Conservation (phyloP, 768 basidiomycete genomes). For the Hebeloma cylindrosporum region DNA sequence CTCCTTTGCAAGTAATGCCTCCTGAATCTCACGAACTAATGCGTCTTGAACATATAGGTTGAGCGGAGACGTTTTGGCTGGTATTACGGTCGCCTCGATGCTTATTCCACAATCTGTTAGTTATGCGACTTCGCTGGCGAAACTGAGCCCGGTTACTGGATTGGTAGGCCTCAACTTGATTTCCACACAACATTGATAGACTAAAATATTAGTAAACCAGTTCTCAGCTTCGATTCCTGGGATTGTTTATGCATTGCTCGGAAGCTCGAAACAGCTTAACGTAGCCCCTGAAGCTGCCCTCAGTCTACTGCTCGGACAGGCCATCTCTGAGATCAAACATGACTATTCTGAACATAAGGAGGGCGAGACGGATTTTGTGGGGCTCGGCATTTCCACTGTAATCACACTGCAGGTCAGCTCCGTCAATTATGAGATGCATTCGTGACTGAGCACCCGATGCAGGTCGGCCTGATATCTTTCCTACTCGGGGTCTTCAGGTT, state of each 20-base stretch:
- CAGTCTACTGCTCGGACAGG: slow-evolving; percentile 84
- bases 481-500: slow-evolving; percentile 84
- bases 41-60: slow-evolving; percentile 26
- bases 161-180: slow-evolving; percentile 51
- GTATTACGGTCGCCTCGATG: slow-evolving; percentile 82
- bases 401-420: slow-evolving; percentile 76
- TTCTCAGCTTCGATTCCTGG: slow-evolving; percentile 86
- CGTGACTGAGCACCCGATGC: not conserved
- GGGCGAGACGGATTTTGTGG: slow-evolving; percentile 49
- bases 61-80: slow-evolving; percentile 72
- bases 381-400: slow-evolving; percentile 71
- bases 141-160: slow-evolving; percentile 82
- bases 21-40: not conserved
- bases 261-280: slow-evolving; percentile 78
- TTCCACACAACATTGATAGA: not conserved
- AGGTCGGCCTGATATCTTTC: slow-evolving; percentile 87
- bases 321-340: slow-evolving; percentile 68
- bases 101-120: slow-evolving; percentile 87
- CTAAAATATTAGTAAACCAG: slow-evolving; percentile 33
- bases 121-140: slow-evolving; percentile 86
- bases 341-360: slow-evolving; percentile 42
- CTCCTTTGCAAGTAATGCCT: slow-evolving; percentile 2
- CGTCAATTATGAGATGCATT: not conserved
- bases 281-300: slow-evolving; percentile 90
- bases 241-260: slow-evolving; percentile 87